Percentiles rank a stretch among this genome's conserved stretches.
These are phyloP conservation scores for Boechera retrofracta DNA, from an alignment of 345 rosid species.

Conservation along the genomic window DNA sequence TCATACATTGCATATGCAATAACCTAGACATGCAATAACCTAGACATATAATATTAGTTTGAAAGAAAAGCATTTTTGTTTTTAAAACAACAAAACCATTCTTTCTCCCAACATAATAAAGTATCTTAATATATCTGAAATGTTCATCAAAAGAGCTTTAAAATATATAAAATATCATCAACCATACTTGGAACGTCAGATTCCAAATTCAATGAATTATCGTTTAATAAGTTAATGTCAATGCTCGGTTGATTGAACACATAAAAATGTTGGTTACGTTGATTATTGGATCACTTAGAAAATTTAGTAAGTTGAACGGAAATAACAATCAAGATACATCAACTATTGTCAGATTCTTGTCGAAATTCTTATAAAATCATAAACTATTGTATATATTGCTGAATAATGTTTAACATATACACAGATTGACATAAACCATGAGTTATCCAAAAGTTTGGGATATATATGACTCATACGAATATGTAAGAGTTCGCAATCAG, in stretches of 20 bases:
- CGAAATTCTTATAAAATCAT: not conserved
- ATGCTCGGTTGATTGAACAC: constrained; percentile 24
- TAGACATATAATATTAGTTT: too few relatives aligned
- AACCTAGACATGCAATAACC: too few relatives aligned
- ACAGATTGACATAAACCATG: not conserved
- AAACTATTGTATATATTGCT: not conserved
- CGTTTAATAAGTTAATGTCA: constrained; percentile 26
- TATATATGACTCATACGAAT: constrained; percentile 23
- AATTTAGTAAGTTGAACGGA: not conserved
- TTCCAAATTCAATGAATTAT: not conserved
- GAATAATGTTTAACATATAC: not conserved
- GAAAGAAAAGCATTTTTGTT: too few relatives aligned
- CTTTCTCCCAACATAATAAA: not conserved
- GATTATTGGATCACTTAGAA: not conserved
- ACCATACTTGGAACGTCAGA: constrained; percentile 21
- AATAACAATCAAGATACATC: not conserved
- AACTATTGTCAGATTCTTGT: not conserved
- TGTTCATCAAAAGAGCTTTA: not conserved
- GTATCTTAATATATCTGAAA: not conserved
- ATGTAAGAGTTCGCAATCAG: constrained; percentile 18
- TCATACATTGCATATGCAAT: too few relatives aligned
- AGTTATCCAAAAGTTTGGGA: not conserved
- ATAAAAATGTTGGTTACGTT: not conserved
- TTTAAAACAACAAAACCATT: not conserved
- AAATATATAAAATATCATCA: not conserved